A percentile compares a stretch with the other conserved stretches of the same genome.
phyloP scores from a whole-genome alignment of 2,329 filamentous ascomycete genomes.

The Chalaropsis ovoidea region DNA sequence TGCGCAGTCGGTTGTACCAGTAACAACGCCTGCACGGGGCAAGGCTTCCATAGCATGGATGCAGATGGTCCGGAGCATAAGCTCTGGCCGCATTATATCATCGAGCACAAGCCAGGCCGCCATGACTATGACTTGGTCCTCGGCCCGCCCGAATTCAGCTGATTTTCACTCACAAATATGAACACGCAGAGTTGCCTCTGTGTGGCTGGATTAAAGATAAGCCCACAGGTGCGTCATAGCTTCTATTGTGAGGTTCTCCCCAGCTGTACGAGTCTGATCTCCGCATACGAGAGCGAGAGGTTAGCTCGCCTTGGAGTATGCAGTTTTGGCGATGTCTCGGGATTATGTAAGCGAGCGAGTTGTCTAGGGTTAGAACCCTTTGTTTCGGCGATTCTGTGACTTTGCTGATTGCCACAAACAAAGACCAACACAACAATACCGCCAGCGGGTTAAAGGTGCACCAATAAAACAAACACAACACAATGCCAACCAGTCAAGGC shows the following conservation, averaged over 20 bases:
- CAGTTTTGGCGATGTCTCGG: too few relatives aligned
- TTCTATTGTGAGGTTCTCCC: not conserved
- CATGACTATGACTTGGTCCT: not conserved
- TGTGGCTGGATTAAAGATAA: too few relatives aligned
- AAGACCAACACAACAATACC: not conserved
- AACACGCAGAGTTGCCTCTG: not conserved
- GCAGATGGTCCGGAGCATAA: not conserved
- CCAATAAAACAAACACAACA: not conserved
- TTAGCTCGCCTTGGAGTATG: not conserved
- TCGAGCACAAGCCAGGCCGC: not conserved
- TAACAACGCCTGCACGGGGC: not conserved
- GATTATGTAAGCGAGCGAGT: not conserved
- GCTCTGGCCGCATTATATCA: not conserved
- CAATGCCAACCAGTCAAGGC: not conserved
- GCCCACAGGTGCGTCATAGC: not conserved
- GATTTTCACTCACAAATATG: not conserved
- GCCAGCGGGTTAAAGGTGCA: not conserved
- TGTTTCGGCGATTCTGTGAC: not conserved
- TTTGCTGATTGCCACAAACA: not conserved
- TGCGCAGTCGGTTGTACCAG: slow-evolving; percentile 5
- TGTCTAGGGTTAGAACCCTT: not conserved
- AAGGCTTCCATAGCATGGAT: not conserved
- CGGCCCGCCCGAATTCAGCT: slow-evolving; percentile 9
- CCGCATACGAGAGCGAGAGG: not conserved
- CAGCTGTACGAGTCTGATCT: not conserved